A percentile compares a stretch with the other conserved stretches of the same genome.
Evolutionary conservation across 257 asterid genomes (phyloP).

Genomic region (Solanum appendiculatum): DNA sequence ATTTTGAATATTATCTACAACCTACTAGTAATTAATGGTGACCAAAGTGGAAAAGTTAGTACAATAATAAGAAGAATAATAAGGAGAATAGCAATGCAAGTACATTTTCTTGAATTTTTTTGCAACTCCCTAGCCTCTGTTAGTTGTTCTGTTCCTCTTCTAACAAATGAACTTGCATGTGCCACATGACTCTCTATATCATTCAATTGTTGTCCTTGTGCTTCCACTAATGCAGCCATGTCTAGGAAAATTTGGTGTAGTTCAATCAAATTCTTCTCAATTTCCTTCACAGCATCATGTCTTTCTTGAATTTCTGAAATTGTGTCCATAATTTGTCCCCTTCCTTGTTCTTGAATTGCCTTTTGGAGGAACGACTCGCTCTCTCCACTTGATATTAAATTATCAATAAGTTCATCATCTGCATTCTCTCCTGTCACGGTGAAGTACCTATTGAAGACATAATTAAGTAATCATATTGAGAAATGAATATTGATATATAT

Average conservation of each 20-base stretch:
- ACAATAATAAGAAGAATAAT: conserved; percentile 10
- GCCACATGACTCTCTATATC: conserved; percentile 34
- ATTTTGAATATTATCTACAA: background rate
- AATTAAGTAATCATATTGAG: background rate
- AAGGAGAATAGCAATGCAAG: conserved; percentile 18
- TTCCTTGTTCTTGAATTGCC: conserved; percentile 39
- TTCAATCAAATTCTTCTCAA: conserved; percentile 26
- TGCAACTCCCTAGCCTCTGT: conserved; percentile 23
- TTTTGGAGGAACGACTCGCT: conserved; percentile 31
- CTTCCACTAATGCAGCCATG: conserved; percentile 34
- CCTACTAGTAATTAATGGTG: background rate
- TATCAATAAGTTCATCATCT: conserved; percentile 25
- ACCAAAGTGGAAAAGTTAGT: conserved; percentile 27
- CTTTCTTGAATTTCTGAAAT: conserved; percentile 35
- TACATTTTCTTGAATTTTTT: conserved; percentile 24
- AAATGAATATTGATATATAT: background rate
- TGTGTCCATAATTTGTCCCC: conserved; percentile 33
- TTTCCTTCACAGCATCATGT: conserved; percentile 38
- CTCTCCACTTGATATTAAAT: conserved; percentile 36
- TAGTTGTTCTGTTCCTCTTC: conserved; percentile 27
- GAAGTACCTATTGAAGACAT: conserved; percentile 4
- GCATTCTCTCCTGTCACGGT: conserved; percentile 33
- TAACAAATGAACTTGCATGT: conserved; percentile 30
- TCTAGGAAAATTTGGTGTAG: conserved; percentile 31
- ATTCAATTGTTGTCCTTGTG: conserved; percentile 35